These are phyloP conservation scores for Penicillium maclennaniae DNA, from an alignment of 495 filamentous ascomycete genomes.

Conservation along the genomic window DNA sequence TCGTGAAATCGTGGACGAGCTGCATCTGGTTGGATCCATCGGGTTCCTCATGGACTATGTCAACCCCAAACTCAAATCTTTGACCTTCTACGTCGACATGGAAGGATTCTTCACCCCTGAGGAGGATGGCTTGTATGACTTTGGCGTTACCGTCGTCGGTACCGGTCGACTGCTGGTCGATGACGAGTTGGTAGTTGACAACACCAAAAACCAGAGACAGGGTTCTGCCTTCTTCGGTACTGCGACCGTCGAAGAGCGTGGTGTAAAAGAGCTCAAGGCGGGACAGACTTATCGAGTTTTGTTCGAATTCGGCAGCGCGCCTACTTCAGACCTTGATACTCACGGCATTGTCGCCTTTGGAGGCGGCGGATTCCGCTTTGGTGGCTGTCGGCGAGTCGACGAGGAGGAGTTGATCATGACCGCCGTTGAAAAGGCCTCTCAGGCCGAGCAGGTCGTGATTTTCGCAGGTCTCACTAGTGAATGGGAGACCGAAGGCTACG, in stretches of 20 bases:
- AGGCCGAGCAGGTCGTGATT: slow-evolving; percentile 68
- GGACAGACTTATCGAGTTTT: slow-evolving; percentile 52
- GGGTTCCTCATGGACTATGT: slow-evolving; percentile 59
- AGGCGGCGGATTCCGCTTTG: slow-evolving; percentile 69
- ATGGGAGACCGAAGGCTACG: slow-evolving; percentile 83
- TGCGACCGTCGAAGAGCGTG: slow-evolving; percentile 56
- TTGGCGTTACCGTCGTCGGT: slow-evolving; percentile 69
- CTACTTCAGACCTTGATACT: slow-evolving; percentile 49
- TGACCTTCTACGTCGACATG: slow-evolving; percentile 51
- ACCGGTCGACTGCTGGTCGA: slow-evolving; percentile 64
- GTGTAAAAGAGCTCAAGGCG: slow-evolving; percentile 46
- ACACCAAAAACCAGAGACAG: slow-evolving; percentile 48
- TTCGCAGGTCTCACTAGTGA: slow-evolving; percentile 73
- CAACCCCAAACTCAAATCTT: slow-evolving; percentile 43
- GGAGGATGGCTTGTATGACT: slow-evolving; percentile 60
- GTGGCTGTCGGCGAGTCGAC: slow-evolving; percentile 41
- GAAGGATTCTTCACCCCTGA: slow-evolving; percentile 54
- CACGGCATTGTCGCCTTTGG: slow-evolving; percentile 48
- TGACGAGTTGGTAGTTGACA: slow-evolving; percentile 64
- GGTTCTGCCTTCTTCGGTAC: slow-evolving; percentile 55
- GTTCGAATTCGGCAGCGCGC: slow-evolving; percentile 55
- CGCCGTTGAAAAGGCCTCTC: slow-evolving; percentile 56
- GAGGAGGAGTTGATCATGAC: slow-evolving; percentile 28
- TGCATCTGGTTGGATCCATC: slow-evolving; percentile 45
- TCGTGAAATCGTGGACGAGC: slow-evolving; percentile 44